phyloP scores from a whole-genome alignment of 2,329 filamentous ascomycete genomes.

The Ampelomyces quisqualis region DNA sequence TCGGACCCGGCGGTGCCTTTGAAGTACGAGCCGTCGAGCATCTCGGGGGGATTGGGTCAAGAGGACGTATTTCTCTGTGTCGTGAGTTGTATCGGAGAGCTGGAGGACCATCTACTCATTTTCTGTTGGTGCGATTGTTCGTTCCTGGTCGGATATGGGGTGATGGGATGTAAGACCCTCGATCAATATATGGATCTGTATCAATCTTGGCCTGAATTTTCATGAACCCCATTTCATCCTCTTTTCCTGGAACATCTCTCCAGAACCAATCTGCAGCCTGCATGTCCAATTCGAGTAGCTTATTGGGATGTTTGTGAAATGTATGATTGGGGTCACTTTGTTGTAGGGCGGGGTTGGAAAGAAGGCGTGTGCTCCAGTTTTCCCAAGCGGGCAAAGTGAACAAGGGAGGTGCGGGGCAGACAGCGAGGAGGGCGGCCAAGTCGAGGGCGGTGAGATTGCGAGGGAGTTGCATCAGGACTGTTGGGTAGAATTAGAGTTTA shows the following conservation, averaged over 20 bases:
- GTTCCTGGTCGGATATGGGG: no score
- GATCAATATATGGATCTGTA: slow-evolving; percentile 47
- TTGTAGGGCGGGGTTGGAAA: slow-evolving; percentile 53
- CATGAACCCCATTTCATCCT: slow-evolving; percentile 54
- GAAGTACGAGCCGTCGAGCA: slow-evolving; percentile 60
- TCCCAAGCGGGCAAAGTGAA: slow-evolving; percentile 56
- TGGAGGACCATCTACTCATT: slow-evolving; percentile 56
- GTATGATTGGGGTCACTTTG: slow-evolving; percentile 46
- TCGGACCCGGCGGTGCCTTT: slow-evolving; percentile 58
- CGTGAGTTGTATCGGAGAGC: slow-evolving; percentile 48
- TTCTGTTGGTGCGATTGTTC: no score
- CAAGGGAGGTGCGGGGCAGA: slow-evolving; percentile 7
- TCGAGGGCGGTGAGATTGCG: slow-evolving; percentile 46
- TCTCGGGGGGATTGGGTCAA: slow-evolving; percentile 62
- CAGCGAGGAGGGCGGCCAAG: slow-evolving; percentile 11
- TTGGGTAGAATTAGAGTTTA: no score
- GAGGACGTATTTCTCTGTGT: slow-evolving; percentile 47
- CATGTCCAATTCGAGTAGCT: slow-evolving; percentile 54
- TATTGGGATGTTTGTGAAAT: slow-evolving; percentile 55
- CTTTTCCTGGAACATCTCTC: slow-evolving; percentile 22
- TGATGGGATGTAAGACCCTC: no score
- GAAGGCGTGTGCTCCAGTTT: slow-evolving; percentile 55
- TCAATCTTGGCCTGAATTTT: slow-evolving; percentile 58
- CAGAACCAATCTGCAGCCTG: slow-evolving; percentile 58
- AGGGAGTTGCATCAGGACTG: no score